Evolutionary conservation across 768 basidiomycete genomes (phyloP).

Genomic region (Collybia mongolica): DNA sequence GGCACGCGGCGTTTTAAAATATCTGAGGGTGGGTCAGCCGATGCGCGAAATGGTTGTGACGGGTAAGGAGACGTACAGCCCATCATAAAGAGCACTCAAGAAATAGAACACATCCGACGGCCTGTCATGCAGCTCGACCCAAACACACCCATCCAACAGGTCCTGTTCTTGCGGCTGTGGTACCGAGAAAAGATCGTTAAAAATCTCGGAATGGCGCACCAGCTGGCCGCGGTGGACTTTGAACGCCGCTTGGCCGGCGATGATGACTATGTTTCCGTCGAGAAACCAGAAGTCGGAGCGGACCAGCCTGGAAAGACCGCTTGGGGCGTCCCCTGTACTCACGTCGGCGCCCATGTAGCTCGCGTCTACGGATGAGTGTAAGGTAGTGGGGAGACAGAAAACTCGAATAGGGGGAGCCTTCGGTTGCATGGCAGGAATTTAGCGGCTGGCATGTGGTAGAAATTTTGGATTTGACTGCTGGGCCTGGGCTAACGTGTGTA

Average conservation of each 20-base stretch:
- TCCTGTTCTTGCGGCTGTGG: constrained; percentile 54
- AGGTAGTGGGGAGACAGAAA: too few species aligned
- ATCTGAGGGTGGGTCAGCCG: constrained; percentile 33
- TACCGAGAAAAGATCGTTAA: constrained; percentile 62
- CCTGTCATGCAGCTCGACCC: constrained; percentile 62
- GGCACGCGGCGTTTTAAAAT: constrained; percentile 50
- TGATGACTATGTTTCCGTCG: constrained; percentile 69
- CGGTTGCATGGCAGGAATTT: too few species aligned
- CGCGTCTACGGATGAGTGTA: too few species aligned
- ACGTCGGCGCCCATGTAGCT: neutral
- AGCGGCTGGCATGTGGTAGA: too few species aligned
- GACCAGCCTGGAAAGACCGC: constrained; percentile 24
- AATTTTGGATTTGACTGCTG: too few species aligned
- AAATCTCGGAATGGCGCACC: constrained; percentile 75
- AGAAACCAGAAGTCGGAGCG: constrained; percentile 71
- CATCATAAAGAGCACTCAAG: constrained; percentile 71
- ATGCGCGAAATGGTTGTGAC: neutral
- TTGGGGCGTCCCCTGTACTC: neutral
- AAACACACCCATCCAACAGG: constrained; percentile 55
- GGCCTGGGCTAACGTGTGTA: too few species aligned
- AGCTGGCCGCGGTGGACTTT: constrained; percentile 77
- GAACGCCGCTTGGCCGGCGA: constrained; percentile 58
- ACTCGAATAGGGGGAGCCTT: too few species aligned
- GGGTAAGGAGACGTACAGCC: constrained; percentile 53
- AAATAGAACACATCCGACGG: constrained; percentile 69